These are phyloP conservation scores for Plasmopara muralis DNA, from an alignment of 352 stramenopile species.

Conservation along the genomic window DNA sequence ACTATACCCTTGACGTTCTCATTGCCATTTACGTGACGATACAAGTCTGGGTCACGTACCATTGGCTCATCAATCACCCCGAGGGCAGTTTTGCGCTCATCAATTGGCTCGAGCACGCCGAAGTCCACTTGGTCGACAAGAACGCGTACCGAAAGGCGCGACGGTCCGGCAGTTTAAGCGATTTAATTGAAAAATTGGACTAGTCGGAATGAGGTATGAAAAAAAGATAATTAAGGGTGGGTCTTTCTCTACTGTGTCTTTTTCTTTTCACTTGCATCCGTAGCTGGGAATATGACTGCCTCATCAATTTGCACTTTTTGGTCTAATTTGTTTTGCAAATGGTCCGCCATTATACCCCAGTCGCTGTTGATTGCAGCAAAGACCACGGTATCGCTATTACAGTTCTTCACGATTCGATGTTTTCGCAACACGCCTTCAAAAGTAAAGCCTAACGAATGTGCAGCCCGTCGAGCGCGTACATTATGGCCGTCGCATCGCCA, in stretches of 20 bases:
- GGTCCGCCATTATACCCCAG: constrained; percentile 62
- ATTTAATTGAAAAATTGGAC: constrained; percentile 23
- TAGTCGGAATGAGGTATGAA: background rate
- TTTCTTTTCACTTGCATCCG: background rate
- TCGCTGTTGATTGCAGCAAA: constrained; percentile 87
- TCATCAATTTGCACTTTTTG: constrained; percentile 19
- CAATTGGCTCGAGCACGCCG: constrained; percentile 77
- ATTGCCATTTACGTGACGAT: constrained; percentile 84
- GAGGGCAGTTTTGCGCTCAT: constrained; percentile 54
- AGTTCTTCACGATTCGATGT: constrained; percentile 76
- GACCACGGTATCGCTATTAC: constrained; percentile 80
- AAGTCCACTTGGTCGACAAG: constrained; percentile 74
- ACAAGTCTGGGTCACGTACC: constrained; percentile 81
- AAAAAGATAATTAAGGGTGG: too few relatives aligned
- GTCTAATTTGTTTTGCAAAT: constrained; percentile 42
- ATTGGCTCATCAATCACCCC: constrained; percentile 69
- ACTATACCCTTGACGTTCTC: constrained; percentile 85
- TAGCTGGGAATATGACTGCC: constrained; percentile 1
- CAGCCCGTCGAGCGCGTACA: constrained; percentile 67
- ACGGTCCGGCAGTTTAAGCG: constrained; percentile 37
- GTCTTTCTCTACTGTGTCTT: too few relatives aligned
- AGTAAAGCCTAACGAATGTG: constrained; percentile 74
- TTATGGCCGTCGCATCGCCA: constrained; percentile 85
- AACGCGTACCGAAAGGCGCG: constrained; percentile 73
- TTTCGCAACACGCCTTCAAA: constrained; percentile 87